phyloP scores from a whole-genome alignment of 768 basidiomycete genomes.

The Russula sp. region DNA sequence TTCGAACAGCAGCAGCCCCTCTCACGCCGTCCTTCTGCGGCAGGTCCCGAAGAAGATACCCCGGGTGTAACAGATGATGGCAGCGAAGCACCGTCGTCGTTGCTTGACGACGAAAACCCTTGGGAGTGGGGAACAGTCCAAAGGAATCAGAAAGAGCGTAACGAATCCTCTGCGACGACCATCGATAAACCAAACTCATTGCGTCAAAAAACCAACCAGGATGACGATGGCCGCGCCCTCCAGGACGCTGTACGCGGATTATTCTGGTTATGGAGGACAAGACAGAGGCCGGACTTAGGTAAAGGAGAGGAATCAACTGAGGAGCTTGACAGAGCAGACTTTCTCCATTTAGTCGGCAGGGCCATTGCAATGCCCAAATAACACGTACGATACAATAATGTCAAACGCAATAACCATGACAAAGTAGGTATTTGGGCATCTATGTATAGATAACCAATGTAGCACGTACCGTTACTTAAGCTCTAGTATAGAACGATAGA shows the following conservation, averaged over 20 bases:
- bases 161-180: not conserved
- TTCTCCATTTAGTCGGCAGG: slow-evolving; percentile 21
- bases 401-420: not conserved
- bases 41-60: slow-evolving; percentile 13
- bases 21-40: not conserved
- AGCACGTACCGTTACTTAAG: not conserved
- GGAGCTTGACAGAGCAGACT: slow-evolving; percentile 19
- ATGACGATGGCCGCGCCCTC: slow-evolving; percentile 10
- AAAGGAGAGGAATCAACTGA: not conserved
- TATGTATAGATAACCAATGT: slow-evolving; percentile 2
- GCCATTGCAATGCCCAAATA: slow-evolving; percentile 16
- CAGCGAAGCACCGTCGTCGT: slow-evolving; percentile 16
- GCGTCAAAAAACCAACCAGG: not conserved
- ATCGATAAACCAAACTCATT: not conserved
- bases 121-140: not conserved
- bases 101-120: slow-evolving; percentile 4
- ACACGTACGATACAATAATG: not conserved
- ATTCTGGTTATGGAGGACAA: slow-evolving; percentile 22
- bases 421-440: not conserved
- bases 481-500: not conserved
- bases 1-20: not conserved
- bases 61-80: slow-evolving; percentile 22
- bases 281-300: not conserved
- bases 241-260: slow-evolving; percentile 23
- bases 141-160: not conserved